Conservation (phyloP, 805 yeast genomes). For the Ogataea neopini region DNA sequence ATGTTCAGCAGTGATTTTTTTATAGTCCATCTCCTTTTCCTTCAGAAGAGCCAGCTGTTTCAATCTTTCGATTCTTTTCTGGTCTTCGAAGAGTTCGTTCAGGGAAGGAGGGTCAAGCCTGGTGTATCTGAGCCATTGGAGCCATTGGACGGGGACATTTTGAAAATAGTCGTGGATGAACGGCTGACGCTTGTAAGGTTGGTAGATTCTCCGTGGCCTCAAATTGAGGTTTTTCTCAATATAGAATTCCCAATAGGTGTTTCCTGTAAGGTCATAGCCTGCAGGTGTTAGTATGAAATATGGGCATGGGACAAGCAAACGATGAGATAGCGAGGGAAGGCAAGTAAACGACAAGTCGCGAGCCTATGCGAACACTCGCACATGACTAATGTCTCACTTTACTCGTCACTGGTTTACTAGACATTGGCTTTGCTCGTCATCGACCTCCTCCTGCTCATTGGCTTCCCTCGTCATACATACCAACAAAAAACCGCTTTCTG, state of each 20-base stretch:
- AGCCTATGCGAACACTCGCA: too few relatives aligned
- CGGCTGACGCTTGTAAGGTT: slow-evolving; percentile 49
- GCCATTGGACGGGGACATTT: slow-evolving; percentile 71
- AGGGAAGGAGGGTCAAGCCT: slow-evolving; percentile 61
- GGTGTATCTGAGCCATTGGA: slow-evolving; percentile 75
- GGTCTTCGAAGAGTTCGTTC: slow-evolving; percentile 60
- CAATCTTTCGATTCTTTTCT: slow-evolving; percentile 53
- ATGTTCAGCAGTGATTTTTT: slow-evolving; percentile 19
- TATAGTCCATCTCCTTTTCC: slow-evolving; percentile 40
- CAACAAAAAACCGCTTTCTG: slow-evolving; percentile 64
- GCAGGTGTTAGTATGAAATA: neutral
- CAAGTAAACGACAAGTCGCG: too few relatives aligned
- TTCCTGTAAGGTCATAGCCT: slow-evolving; percentile 80
- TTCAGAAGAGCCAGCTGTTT: slow-evolving; percentile 51
- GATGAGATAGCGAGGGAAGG: too few relatives aligned
- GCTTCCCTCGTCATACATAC: too few relatives aligned
- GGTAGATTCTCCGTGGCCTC: slow-evolving; percentile 62
- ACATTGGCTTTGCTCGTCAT: too few relatives aligned
- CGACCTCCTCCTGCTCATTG: too few relatives aligned
- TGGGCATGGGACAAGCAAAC: too few relatives aligned
- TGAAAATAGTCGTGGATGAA: slow-evolving; percentile 59
- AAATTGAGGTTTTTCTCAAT: slow-evolving; percentile 42
- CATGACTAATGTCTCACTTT: too few relatives aligned
- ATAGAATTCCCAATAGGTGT: slow-evolving; percentile 82
- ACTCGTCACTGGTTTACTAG: too few relatives aligned